Conservation (phyloP, 1,284 basidiomycete genomes). For the Ustilago curta region DNA sequence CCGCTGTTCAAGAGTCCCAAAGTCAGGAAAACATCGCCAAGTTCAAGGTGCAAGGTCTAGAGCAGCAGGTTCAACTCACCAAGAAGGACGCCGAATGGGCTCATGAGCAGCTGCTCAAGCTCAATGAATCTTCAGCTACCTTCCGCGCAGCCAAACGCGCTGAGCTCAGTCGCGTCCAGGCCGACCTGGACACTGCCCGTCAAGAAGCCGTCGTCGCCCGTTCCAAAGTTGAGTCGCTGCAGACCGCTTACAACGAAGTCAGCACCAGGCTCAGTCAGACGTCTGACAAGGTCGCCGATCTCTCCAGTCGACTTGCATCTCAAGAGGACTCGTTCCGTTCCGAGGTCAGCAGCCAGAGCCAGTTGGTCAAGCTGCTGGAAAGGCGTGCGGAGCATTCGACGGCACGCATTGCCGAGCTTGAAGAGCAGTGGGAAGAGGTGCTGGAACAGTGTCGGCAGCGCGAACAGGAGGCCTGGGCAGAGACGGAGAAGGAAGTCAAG, state of each 20-base stretch:
- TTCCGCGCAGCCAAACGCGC: conserved; percentile 72
- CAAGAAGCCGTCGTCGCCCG: conserved; percentile 77
- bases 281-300: conserved; percentile 77
- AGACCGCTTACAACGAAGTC: conserved; percentile 77
- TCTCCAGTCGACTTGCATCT: conserved; percentile 80
- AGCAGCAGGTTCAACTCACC: conserved; percentile 81
- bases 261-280: conserved; percentile 78
- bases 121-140: conserved; percentile 49
- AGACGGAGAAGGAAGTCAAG: conserved; percentile 74
- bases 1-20: conserved; percentile 57
- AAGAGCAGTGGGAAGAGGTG: conserved; percentile 80
- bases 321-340: conserved; percentile 81
- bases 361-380: conserved; percentile 83
- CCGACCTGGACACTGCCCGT: conserved; percentile 77
- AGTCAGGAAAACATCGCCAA: conserved; percentile 57
- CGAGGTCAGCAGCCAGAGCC: conserved; percentile 78
- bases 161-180: conserved; percentile 79
- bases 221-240: conserved; percentile 77
- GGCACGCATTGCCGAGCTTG: conserved; percentile 80
- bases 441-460: conserved; percentile 78
- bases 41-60: conserved; percentile 83
- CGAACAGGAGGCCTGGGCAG: conserved; percentile 76
- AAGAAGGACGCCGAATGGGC: conserved; percentile 78
- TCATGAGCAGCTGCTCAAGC: conserved; percentile 57
- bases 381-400: conserved; percentile 83